A percentile compares a stretch with the other conserved stretches of the same genome.
Evolutionary conservation across 2,329 filamentous ascomycete species (phyloP).

Genomic region (Phaeosphaeriaceae sp.): DNA sequence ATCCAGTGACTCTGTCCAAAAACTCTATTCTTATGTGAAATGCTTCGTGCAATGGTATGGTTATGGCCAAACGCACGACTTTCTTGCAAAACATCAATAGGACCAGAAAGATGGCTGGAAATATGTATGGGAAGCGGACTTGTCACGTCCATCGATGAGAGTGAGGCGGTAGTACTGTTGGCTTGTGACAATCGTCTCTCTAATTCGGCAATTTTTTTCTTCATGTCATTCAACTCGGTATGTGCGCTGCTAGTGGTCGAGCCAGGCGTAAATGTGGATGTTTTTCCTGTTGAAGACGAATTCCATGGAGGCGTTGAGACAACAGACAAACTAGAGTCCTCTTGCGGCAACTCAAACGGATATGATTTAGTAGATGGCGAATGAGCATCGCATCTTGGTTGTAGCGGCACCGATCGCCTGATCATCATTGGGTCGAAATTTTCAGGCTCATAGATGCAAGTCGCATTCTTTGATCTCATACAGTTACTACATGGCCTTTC

Average conservation of each 20-base stretch:
- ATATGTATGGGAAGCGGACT: constrained; percentile 46
- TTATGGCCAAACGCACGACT: constrained; percentile 37
- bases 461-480: constrained; percentile 60
- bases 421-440: too few relatives aligned
- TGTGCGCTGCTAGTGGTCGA: constrained; percentile 24
- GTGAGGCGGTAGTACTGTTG: constrained; percentile 11
- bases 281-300: constrained; percentile 7
- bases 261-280: neutral
- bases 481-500: constrained; percentile 66
- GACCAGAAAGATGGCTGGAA: constrained; percentile 50
- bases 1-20: constrained; percentile 66
- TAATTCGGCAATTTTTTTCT: constrained; percentile 51
- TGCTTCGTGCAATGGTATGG: constrained; percentile 49
- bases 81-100: constrained; percentile 54
- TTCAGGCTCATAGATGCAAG: constrained; percentile 58
- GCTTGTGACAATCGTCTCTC: constrained; percentile 49
- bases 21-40: constrained; percentile 62
- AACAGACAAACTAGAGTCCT: constrained; percentile 14
- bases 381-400: neutral
- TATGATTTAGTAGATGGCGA: neutral
- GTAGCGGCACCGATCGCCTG: too few relatives aligned
- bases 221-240: constrained; percentile 49
- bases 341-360: neutral
- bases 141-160: neutral
- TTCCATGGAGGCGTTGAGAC: constrained; percentile 1